A percentile compares a stretch with the other conserved stretches of the same genome.
Conservation (phyloP, 768 basidiomycete species). For the Tulasnella sp. region DNA sequence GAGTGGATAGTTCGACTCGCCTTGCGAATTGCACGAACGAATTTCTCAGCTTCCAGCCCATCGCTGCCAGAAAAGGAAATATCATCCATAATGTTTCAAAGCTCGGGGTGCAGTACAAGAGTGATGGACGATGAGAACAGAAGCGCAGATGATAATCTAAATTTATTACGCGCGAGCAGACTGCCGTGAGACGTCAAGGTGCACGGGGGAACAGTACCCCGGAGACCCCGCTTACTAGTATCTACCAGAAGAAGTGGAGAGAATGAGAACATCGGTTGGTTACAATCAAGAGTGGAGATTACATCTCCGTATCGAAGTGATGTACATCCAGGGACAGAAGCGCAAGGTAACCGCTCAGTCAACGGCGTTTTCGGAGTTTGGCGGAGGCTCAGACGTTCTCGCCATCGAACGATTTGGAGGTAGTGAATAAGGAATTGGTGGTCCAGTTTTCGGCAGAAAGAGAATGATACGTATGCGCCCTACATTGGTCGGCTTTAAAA, state of each 20-base stretch:
- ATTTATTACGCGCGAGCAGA: too few relatives aligned
- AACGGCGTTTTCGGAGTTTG: not conserved
- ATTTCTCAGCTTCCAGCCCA: not conserved
- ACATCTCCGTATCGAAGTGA: too few relatives aligned
- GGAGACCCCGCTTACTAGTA: too few relatives aligned
- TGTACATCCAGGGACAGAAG: not conserved
- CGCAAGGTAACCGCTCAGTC: not conserved
- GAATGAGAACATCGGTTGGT: too few relatives aligned
- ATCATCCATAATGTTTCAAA: not conserved
- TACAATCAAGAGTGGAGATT: too few relatives aligned
- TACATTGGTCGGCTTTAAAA: too few relatives aligned
- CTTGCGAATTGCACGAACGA: not conserved
- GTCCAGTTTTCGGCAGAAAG: not conserved
- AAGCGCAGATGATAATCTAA: too few relatives aligned
- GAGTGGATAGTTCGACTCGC: not conserved
- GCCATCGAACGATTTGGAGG: not conserved
- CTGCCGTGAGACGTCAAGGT: too few relatives aligned
- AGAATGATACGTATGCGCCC: too few relatives aligned
- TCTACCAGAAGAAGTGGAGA: too few relatives aligned
- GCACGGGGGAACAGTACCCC: too few relatives aligned
- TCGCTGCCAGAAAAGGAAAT: not conserved
- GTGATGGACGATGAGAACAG: too few relatives aligned
- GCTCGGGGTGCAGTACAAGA: not conserved
- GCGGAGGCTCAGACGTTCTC: not conserved
- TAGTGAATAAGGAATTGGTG: not conserved